Evolutionary conservation across 345 rosid species (phyloP).

Genomic region (Cardamine chenopodiifolia): DNA sequence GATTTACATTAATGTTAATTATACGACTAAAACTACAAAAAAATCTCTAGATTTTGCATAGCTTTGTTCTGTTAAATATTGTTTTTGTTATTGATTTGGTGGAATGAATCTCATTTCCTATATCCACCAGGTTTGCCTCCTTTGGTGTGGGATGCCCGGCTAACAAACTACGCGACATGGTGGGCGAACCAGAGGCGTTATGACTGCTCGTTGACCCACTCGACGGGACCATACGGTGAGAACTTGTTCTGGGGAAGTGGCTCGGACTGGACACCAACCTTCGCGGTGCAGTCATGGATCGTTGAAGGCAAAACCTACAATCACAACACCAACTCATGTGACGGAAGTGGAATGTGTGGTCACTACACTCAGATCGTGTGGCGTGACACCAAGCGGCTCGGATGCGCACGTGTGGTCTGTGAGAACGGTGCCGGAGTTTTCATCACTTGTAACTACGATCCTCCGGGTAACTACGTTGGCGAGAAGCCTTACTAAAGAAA

Average conservation of each 20-base stretch:
- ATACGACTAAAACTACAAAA: not conserved
- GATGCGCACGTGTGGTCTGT: conserved; percentile 71
- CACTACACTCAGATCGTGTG: conserved; percentile 94
- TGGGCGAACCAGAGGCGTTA: conserved; percentile 64
- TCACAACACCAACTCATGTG: conserved; percentile 63
- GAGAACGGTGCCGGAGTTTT: conserved; percentile 62
- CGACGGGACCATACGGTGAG: conserved; percentile 86
- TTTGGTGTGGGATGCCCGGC: conserved; percentile 57
- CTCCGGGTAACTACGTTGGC: conserved; percentile 90
- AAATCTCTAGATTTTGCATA: not conserved
- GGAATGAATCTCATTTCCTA: conserved; percentile 14
- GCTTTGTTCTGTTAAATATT: not conserved
- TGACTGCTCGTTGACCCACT: conserved; percentile 74
- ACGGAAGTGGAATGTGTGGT: conserved; percentile 63
- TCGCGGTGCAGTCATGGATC: conserved; percentile 71
- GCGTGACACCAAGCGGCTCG: conserved; percentile 61
- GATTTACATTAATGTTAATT: not conserved
- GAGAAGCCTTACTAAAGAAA: conserved; percentile 71
- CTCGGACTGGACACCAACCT: conserved; percentile 59
- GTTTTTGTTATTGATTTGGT: not conserved
- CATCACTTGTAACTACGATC: conserved; percentile 92
- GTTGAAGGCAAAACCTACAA: conserved; percentile 62
- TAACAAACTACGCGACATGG: conserved; percentile 59
- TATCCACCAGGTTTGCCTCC: conserved; percentile 48
- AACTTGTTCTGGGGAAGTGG: conserved; percentile 98